Conservation (phyloP, 2,329 filamentous ascomycete species). For the Penicillium olsonii region DNA sequence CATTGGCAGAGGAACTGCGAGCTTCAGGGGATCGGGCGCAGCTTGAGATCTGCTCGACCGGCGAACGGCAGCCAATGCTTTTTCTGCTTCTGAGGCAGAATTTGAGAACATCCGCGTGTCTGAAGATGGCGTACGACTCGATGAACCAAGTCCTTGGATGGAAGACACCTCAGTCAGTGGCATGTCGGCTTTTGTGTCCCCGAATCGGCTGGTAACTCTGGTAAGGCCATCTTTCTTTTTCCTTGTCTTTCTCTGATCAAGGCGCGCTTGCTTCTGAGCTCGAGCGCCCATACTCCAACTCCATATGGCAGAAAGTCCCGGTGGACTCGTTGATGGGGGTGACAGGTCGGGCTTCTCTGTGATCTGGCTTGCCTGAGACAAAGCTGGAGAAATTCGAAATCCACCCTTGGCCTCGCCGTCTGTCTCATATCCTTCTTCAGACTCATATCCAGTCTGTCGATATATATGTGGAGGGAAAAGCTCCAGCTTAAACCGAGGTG, state of each 20-base stretch:
- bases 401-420: slow-evolving; percentile 33
- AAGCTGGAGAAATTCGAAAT: slow-evolving; percentile 28
- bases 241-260: slow-evolving; percentile 10
- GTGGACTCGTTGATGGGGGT: slow-evolving; percentile 25
- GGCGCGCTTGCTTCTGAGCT: slow-evolving; percentile 13
- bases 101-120: slow-evolving; percentile 22
- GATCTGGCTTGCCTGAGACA: slow-evolving; percentile 33
- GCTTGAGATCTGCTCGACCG: slow-evolving; percentile 35
- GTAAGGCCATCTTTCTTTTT: slow-evolving; percentile 17
- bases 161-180: slow-evolving; percentile 29
- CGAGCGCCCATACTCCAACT: slow-evolving; percentile 38
- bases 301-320: slow-evolving; percentile 24
- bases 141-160: slow-evolving; percentile 34
- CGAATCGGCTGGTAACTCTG: slow-evolving; percentile 10
- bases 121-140: slow-evolving; percentile 22
- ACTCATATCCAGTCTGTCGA: slow-evolving; percentile 22
- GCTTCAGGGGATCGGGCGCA: slow-evolving; percentile 16
- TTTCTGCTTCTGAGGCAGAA: slow-evolving; percentile 39
- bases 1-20: neutral
- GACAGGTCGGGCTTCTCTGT: slow-evolving; percentile 31
- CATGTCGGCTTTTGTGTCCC: slow-evolving; percentile 20
- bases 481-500: slow-evolving; percentile 29
- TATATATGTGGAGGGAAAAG: slow-evolving; percentile 39
- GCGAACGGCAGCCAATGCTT: slow-evolving; percentile 42
- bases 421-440: slow-evolving; percentile 37